Percentiles rank a stretch among this genome's conserved stretches.
Conservation (phyloP, 129 eudicot genomes). For the Chrysanthemum lavandulifolium region DNA sequence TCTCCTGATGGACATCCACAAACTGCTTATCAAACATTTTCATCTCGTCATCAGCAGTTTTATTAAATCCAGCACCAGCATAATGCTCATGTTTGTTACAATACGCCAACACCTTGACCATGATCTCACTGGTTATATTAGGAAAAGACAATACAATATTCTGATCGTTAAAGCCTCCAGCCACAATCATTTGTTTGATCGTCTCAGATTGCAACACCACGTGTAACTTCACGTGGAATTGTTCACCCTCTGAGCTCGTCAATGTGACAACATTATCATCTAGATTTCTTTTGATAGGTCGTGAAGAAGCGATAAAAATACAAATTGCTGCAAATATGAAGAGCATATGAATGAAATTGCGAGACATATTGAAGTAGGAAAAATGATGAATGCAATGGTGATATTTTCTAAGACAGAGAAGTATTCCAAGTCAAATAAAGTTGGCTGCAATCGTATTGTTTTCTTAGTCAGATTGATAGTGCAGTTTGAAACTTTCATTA, state of each 20-base stretch:
- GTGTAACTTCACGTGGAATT: conserved; percentile 24
- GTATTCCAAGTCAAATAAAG: too few relatives aligned
- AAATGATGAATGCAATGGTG: too few relatives aligned
- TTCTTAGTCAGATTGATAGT: too few relatives aligned
- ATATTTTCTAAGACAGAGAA: too few relatives aligned
- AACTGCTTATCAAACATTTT: conserved; percentile 21
- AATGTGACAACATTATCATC: not conserved
- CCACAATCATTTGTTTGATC: conserved; percentile 22
- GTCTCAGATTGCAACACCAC: conserved; percentile 27
- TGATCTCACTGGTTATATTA: conserved; percentile 28
- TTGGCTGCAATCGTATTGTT: too few relatives aligned
- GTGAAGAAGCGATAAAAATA: too few relatives aligned
- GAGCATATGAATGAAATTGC: too few relatives aligned
- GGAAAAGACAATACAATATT: conserved; percentile 17
- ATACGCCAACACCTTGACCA: conserved; percentile 28
- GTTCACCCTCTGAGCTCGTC: conserved; percentile 19
- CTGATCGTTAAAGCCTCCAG: conserved; percentile 15
- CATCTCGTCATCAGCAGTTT: conserved; percentile 18
- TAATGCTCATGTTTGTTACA: conserved; percentile 25
- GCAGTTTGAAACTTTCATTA: too few relatives aligned
- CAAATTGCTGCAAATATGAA: too few relatives aligned
- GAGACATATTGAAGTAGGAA: too few relatives aligned
- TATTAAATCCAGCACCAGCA: conserved; percentile 4
- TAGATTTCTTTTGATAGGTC: too few relatives aligned
- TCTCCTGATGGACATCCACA: conserved; percentile 19